Percentiles rank a stretch among this genome's conserved stretches.
Evolutionary conservation across 2,329 filamentous ascomycete species (phyloP).

Genomic region (Metarhizium brunneum): DNA sequence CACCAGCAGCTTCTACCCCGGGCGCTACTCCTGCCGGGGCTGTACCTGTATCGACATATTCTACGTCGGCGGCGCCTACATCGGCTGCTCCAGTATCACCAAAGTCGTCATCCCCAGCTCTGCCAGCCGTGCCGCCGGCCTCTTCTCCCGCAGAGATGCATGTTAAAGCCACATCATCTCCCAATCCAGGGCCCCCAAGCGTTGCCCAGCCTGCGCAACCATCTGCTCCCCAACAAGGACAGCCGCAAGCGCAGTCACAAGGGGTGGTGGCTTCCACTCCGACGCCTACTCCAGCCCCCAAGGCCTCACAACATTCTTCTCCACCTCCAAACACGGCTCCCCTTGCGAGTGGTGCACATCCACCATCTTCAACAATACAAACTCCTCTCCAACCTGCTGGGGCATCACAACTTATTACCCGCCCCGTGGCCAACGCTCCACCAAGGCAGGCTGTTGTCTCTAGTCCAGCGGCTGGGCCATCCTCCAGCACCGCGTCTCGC

Average conservation of each 20-base stretch:
- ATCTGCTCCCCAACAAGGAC: neutral
- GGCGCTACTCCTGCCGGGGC: neutral
- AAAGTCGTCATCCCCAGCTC: slow-evolving; percentile 12
- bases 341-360: slow-evolving; percentile 2
- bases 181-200: slow-evolving; percentile 4
- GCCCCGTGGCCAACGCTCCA: slow-evolving; percentile 14
- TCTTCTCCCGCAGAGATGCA: slow-evolving; percentile 2
- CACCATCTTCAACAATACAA: slow-evolving; percentile 4
- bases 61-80: slow-evolving; percentile 6
- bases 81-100: slow-evolving; percentile 11
- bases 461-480: slow-evolving; percentile 7
- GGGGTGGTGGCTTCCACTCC: neutral
- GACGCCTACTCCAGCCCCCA: neutral
- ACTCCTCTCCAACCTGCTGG: slow-evolving; percentile 12
- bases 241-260: neutral
- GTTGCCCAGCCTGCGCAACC: slow-evolving; percentile 5
- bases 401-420: slow-evolving; percentile 12
- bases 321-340: neutral
- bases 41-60: neutral
- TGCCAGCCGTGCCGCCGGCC: slow-evolving; percentile 6
- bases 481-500: neutral
- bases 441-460: slow-evolving; percentile 11
- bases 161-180: neutral
- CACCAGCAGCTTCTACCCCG: slow-evolving; percentile 6
- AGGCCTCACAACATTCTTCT: neutral